Evolutionary conservation across 371 early-diverging fungal genomes (phyloP).

Genomic region (Rhizopus stolonifer): DNA sequence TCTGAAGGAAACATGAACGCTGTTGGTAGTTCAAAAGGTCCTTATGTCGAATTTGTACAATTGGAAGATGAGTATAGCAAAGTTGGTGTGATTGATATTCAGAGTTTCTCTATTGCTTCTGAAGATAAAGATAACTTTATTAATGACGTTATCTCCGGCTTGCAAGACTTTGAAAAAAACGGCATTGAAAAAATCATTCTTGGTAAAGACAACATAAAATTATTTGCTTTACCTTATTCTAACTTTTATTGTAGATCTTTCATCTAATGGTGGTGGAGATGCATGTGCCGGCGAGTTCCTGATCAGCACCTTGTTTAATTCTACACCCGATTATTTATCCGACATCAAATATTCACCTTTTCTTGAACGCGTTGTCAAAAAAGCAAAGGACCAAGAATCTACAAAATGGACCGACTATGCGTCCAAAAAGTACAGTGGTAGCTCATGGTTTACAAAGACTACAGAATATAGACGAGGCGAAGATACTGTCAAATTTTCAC

Average conservation of each 20-base stretch:
- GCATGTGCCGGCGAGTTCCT: conserved; percentile 55
- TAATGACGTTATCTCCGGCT: conserved; percentile 32
- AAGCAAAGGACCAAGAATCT: conserved; percentile 31
- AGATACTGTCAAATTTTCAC: conserved; percentile 36
- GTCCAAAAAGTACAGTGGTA: conserved; percentile 14
- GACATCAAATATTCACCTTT: conserved; percentile 49
- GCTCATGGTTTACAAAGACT: conserved; percentile 39
- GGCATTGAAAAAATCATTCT: conserved; percentile 49
- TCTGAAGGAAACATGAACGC: conserved; percentile 22
- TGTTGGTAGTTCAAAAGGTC: conserved; percentile 25
- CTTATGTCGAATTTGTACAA: conserved; percentile 40
- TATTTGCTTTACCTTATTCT: not conserved
- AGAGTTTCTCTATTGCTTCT: conserved; percentile 44
- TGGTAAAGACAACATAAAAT: conserved; percentile 5
- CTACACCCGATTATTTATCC: conserved; percentile 47
- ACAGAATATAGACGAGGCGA: conserved; percentile 34
- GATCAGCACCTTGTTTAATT: conserved; percentile 44
- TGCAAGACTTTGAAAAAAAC: conserved; percentile 37
- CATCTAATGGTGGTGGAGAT: conserved; percentile 52
- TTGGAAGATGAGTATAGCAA: conserved; percentile 25
- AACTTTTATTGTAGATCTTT: conserved; percentile 25
- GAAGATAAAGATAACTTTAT: conserved; percentile 39
- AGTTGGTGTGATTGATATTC: conserved; percentile 53
- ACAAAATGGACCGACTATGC: conserved; percentile 51
- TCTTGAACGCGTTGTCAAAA: conserved; percentile 43